Percentiles rank a stretch among this genome's conserved stretches.
Conservation (phyloP, 2,329 filamentous ascomycete genomes). For the Colletotrichum acutatum region DNA sequence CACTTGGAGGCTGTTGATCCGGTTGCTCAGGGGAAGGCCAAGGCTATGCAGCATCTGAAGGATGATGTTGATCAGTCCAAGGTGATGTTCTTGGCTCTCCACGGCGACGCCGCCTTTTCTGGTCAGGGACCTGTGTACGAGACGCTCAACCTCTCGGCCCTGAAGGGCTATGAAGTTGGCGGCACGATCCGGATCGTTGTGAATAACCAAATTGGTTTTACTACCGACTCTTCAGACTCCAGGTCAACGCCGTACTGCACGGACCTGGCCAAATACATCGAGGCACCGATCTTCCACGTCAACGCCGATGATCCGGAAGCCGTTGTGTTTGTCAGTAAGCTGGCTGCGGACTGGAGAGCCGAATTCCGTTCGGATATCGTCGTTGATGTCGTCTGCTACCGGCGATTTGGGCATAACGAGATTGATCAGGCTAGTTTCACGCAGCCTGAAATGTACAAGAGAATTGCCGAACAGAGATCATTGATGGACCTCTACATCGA, state of each 20-base stretch:
- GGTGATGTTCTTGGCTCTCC: conserved; percentile 94
- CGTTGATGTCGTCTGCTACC: conserved; percentile 98
- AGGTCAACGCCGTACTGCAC: conserved; percentile 98
- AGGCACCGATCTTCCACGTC: conserved; percentile 98
- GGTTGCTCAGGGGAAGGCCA: conserved; percentile 95
- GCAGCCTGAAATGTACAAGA: conserved; percentile 99
- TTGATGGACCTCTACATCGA: conserved; percentile 92
- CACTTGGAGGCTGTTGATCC: conserved; percentile 98
- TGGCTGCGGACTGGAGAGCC: conserved; percentile 96
- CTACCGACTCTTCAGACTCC: conserved; percentile 95
- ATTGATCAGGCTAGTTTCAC: conserved; percentile 99
- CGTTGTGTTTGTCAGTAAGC: conserved; percentile 96
- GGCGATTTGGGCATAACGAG: conserved; percentile 99
- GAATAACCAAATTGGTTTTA: conserved; percentile 99
- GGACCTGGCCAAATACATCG: conserved; percentile 98
- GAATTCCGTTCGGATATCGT: conserved; percentile 99
- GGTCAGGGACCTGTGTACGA: conserved; percentile 98
- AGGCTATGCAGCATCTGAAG: conserved; percentile 98
- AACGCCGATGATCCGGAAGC: conserved; percentile 98
- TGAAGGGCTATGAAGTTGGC: conserved; percentile 95
- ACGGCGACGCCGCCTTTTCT: conserved; percentile 97
- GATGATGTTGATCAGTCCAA: conserved; percentile 90
- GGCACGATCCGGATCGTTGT: conserved; percentile 97
- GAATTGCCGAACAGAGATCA: conserved; percentile 83
- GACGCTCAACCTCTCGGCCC: conserved; percentile 94